Evolutionary conservation across 495 filamentous ascomycete genomes (phyloP), one percentile per base, ranked within the genome.

Genomic region (Xylaria sp.): DNA sequence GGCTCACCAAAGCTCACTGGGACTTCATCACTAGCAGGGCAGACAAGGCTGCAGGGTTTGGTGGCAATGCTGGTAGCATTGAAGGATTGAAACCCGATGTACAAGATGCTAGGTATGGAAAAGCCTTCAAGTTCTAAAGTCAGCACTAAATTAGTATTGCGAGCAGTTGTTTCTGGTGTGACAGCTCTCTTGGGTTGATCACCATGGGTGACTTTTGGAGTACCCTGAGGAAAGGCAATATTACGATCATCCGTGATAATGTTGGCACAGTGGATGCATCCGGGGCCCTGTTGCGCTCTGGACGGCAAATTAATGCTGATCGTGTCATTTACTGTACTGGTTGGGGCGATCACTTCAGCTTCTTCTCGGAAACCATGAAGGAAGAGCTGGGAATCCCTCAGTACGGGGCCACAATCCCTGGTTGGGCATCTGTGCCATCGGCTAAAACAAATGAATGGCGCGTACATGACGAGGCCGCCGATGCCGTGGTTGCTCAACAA

Each of bases 261-360:
- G 52, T 55, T 4, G 26, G 14, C n/a, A 55, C 52, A 5, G 52
- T 14, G 3, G 52, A 55, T n/a, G 3, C 52, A 55, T 5, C 3
- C 5, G 52, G 52, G 5, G 24, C 14, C 52, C 5, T 5, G 21
- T 14, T 55, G 5, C 21, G 3, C 6, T 55, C 52, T 31, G 52
- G 52, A 2, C 3, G 14, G 52, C 52, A n/a, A 26, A n/a, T 55
- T 26, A n/a, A 55, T 55, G 52, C 52, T 1, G 52, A 55, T 14
- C 14, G 14, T 15, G 52, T 55, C 52, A 55, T 55, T 8, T 55
- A 55, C 14, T 3, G 3, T 2, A 55, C 52, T 26, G 52, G 52
- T 5, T 55, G 52, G 52, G 52, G 52, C 21, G 52, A 55, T 55
- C 52, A 55, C 17, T 55, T 55, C 26, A 31, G 52, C 24, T 55